Base-by-base conservation (phyloP, 1,284 basidiomycete genomes). In the Flammula alnicola region DNA sequence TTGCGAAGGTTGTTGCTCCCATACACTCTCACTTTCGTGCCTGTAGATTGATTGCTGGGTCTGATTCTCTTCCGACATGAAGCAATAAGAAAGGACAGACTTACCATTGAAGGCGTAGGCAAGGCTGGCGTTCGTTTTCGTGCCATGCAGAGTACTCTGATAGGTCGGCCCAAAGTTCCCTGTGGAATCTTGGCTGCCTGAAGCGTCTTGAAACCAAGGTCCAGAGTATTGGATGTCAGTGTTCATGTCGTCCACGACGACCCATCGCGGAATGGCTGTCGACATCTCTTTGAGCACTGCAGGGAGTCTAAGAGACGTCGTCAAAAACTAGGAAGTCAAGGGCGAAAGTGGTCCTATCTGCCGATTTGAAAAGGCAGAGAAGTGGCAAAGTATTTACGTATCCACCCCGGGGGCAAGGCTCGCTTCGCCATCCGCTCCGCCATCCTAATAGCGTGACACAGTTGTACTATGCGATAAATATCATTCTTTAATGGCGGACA, bases 171-270 rank as follows among this genome's bases (percentile, higher is more conserved):
- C 58, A 44, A 29, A 54, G 31, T 61, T 59, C 20, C 58, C 51
- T 30, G 20, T 26, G 2, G 30, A 29, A 44, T 58, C 36, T 22
- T 47, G 48, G 20, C 49, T 51, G 12, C 53, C 54, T 8, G 30
- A 32, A n/a, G 47, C 25, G 11, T 55, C 53, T 16, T 37, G 27
- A 31, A 55, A 49, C 52, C 56, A 56, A 12, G 52, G 47, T 1
- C 60, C 60, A 9, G 20, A 33, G 38, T 59, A 61, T 4, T 48
- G 33, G n/a, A 61, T 55, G 14, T 27, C 39, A 14, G 50, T 14
- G 29, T 55, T 45, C 19, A 49, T 54, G 27, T 61, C 60, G 37
- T 61, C 60, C 8, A 59, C 54, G 9, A 57, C 37, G 32, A 61
- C 38, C 50, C 33, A 48, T 38, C 54, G 38, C 8, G 35, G 49